phyloP scores from a whole-genome alignment of 352 stramenopile species.

The Globisporangium okanoganense region DNA sequence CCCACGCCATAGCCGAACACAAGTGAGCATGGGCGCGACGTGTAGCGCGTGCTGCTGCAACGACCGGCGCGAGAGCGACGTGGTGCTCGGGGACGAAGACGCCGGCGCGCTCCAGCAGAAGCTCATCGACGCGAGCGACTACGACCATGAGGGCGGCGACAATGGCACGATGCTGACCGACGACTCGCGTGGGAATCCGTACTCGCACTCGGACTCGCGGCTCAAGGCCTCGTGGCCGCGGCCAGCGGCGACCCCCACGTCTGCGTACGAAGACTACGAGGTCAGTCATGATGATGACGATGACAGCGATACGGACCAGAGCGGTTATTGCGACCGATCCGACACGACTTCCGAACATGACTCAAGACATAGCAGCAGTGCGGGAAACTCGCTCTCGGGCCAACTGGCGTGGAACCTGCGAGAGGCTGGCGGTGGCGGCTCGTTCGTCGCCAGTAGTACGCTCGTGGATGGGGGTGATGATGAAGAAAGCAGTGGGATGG shows the following conservation, averaged over 20 bases:
- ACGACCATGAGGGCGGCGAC: constrained; percentile 5
- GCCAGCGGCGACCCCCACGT: constrained; percentile 5
- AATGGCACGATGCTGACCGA: constrained; percentile 11
- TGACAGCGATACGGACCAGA: neutral
- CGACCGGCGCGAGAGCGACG: constrained; percentile 26
- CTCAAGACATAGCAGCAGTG: neutral
- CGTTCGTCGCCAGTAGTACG: neutral
- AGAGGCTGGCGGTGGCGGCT: neutral
- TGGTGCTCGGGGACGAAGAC: constrained; percentile 26
- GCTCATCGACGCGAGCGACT: constrained; percentile 26
- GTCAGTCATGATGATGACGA: neutral
- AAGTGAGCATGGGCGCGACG: constrained; percentile 26
- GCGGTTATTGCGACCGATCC: neutral
- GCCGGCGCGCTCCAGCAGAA: constrained; percentile 45
- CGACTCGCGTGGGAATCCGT: constrained; percentile 10
- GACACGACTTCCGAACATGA: constrained; percentile 2
- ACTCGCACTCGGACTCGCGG: constrained; percentile 9
- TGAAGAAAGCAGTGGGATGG: neutral
- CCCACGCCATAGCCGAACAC: no score
- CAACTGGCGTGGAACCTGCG: constrained; percentile 5
- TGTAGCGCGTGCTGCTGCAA: constrained; percentile 38
- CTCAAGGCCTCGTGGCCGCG: constrained; percentile 13
- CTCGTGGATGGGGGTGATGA: neutral
- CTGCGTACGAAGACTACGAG: neutral
- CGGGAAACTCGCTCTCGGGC: neutral